Base-by-base conservation (phyloP, 169 alveolate genomes). In the Cyclospora cayetanensis region DNA sequence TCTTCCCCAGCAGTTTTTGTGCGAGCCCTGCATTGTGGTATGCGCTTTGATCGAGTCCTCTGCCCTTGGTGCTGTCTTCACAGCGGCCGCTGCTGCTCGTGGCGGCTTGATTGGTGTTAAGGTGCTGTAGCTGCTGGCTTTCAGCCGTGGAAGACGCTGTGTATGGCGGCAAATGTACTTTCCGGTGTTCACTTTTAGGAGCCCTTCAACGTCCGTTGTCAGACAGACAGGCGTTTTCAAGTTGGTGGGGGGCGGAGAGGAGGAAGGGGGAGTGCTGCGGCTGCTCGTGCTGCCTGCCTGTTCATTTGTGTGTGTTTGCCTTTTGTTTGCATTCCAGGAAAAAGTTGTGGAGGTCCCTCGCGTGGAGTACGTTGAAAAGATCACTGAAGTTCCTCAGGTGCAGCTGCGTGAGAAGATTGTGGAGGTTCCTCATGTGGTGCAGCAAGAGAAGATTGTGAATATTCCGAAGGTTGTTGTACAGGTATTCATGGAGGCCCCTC, bases 341-440 rank as follows among this genome's bases (percentile, higher is more conserved):
- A 79, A 43, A 20, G 89, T 79, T 18, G 55, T 79, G 18, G 39
- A 37, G 27, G 89, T 79, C 25, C 89, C 89, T 7, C 68, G 72
- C 31, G 50, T 79, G 2, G 55, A 27, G 70, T 79, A 31, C 35
- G 89, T 41, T 5, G 70, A 79, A 46, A 79, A 79, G 35, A 79
- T 50, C 42, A 79, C 89, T 5, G 89, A 79, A 79, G 72, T 79
- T 27, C 89, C 89, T 25, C 89, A 79, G 35, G 72, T 79, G 31
- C 29, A 41, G 31, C 15, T 79, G 2, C 68, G 89, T 2, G 89
- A 79, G 50, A 53, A 42, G 22, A 42, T 79, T 7, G 74, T 79
- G 35, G 89, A 79, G 50, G 89, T 79, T 5, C 89, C 89, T 2
- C 34, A 79, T 4, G 34, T 79, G 43, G 50, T 79, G 12, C 89